Evolutionary conservation across 2,329 filamentous ascomycete species (phyloP), one percentile per base, ranked within the genome.

Genomic region (Hypoxylon rubiginosum): DNA sequence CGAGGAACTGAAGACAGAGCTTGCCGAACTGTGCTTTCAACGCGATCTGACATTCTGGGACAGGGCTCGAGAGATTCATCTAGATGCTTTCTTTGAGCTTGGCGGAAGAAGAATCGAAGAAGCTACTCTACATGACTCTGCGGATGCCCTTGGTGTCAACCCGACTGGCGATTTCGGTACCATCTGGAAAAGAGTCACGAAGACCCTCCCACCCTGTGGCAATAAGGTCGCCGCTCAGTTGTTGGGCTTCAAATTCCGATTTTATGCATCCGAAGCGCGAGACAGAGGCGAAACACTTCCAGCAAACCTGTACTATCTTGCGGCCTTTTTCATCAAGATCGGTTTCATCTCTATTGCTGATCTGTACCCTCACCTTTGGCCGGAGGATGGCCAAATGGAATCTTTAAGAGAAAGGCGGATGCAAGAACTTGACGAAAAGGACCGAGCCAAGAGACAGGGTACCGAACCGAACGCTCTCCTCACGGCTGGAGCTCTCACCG

Each of bases 221-320:
- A 99, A 97, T 77, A 89, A 91, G 46, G 93, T 97, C 64, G 96
- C 96, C 0, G 97, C 97, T 30, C 96, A 98, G 77, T 86, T 99
- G 3, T 89, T 99, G 13, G 96, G 96, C 3, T 99, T 99, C 85
- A 99, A 99, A 80, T 86, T 99, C 54, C 92, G 93, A 13, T 99
- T 97, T 79, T 99, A 99, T 76, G 92, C 93, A 43, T 97, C 93
- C 0, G 84, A 90, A 28, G 90, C 91, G 36, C 88, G 95, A 60
- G 89, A 92, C 64, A 86, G 90, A 58, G 83, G 86, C 0, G 96
- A 98, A 74, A 85, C 90, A 2, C 84, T 98, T 1, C 96, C 96
- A 0, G 92, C 96, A 41, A 99, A 99, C 72, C 85, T 99, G 2
- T 93, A 98, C 30, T 97, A 96, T 71, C 86, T 99, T 17, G 91